Evolutionary conservation across 768 basidiomycete genomes (phyloP).

Genomic region (Crepidotus variabilis): DNA sequence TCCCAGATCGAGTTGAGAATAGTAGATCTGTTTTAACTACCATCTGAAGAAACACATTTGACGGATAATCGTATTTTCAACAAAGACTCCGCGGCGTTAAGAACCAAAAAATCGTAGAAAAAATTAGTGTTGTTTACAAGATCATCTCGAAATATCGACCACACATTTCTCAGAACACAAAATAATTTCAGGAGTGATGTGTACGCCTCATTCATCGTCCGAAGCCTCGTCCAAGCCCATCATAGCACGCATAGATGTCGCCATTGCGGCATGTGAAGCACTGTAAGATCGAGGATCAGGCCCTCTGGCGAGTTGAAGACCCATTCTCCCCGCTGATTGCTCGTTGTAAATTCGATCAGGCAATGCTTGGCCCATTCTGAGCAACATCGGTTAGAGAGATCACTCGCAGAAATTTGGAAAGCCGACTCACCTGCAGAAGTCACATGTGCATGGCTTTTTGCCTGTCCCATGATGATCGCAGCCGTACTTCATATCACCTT

Average conservation of each 20-base stretch:
- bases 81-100: too few relatives aligned
- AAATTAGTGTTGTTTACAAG: too few relatives aligned
- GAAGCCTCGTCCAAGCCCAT: conserved; percentile 15
- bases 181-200: too few relatives aligned
- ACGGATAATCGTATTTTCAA: too few relatives aligned
- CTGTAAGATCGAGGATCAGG: conserved; percentile 30
- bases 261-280: conserved; percentile 13
- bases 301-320: conserved; percentile 27
- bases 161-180: too few relatives aligned
- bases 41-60: too few relatives aligned
- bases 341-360: conserved; percentile 26
- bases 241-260: conserved; percentile 16
- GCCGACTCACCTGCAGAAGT: conserved; percentile 30
- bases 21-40: too few relatives aligned
- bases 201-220: too few relatives aligned
- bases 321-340: conserved; percentile 22
- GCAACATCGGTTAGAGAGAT: not conserved
- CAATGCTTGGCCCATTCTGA: conserved; percentile 31
- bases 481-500: conserved; percentile 28
- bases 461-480: conserved; percentile 39
- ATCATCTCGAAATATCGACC: too few relatives aligned
- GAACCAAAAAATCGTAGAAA: too few relatives aligned
- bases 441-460: conserved; percentile 30
- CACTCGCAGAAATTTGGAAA: not conserved
- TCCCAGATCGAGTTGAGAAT: too few relatives aligned